Evolutionary conservation across 2,329 filamentous ascomycete genomes (phyloP), one percentile per base, ranked within the genome.

Genomic region (Scedosporium apiospermum): DNA sequence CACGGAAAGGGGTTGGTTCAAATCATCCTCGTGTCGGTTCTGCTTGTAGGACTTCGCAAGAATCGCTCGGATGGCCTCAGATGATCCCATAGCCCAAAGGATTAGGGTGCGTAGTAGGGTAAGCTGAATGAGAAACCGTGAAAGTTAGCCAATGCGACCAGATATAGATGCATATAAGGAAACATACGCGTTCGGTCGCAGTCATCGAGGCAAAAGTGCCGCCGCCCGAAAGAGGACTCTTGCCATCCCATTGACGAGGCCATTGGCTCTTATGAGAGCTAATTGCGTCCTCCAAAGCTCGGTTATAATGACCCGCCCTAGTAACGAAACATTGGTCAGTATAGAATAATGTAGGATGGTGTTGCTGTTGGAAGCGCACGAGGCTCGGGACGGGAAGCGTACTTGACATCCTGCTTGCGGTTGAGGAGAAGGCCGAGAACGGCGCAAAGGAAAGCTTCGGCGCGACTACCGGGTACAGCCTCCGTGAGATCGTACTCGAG

Each of bases 371-470:
- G 51, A 9, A 9, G 30, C 21, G 23, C 9, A 14, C 2, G 44
- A n/a, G 51, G 18, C 23, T 21, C 18, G 51, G 57, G 34, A 51
- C 61, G 10, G 38, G n/a, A n/a, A n/a, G 60, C 91, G 76, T 85
- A 98, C 95, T 99, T 96, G 73, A 98, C 90, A 77, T 96, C 93
- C 74, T 99, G 96, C 81, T 99, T 98, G 75, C 95, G 88, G 76
- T 99, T 99, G 70, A 99, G 81, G 62, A 97, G 85, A 69, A 99
- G 80, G 38, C 90, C 88, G 55, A 99, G 80, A 67, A 99, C 77
- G 65, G 92, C 92, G 79, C 96, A 99, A 27, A 99, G 81, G 64
- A 99, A 86, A 68, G 88, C 84, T 78, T 98, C 93, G 57, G 90
- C 88, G 71, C 93, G 88, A 70, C 96, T 88, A 69, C 92, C 91